Evolutionary conservation across 768 basidiomycete genomes (phyloP), one percentile per base, ranked within the genome.

Genomic region (Xanthoconium purpureum): DNA sequence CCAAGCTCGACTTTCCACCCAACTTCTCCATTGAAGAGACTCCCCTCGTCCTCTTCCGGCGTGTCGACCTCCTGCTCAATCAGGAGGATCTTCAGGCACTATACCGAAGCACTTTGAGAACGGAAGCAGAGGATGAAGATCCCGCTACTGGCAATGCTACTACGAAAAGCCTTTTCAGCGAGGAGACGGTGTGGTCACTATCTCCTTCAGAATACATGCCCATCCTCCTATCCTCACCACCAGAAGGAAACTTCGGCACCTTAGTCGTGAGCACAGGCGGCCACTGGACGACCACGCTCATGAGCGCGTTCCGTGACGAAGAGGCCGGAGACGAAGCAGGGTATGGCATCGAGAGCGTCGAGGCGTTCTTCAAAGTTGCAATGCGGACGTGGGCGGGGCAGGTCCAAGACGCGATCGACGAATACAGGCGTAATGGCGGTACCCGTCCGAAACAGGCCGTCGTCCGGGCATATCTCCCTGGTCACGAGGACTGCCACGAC

Each of bases 401-500:
- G 50, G 78, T 85, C 18, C 84, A 86, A 63, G 60, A 58, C 5
- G 73, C 75, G 35, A 62, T 85, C 33, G 67, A 72, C 38, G 63
- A 72, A 12, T 75, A 75, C 38, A 67, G 60, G 40, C 59, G 50
- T 15, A 57, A 61, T 15, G 71, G 70, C 0, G 71, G 70, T 0
- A 62, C n/a, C 3, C 58, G 61, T 29, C 66, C 58, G 29, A 71
- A 74, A 54, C 78, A 81, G 62, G 83, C 82, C 9, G 67, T 88
- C 9, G 79, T 84, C 10, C 68, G 87, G 30, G 78, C 84, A 9
- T 88, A 87, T 60, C 64, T 84, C 5, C 82, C 84, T 3, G 87
- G 87, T 5, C 84, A 88, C 60, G 85, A 87, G 55, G 76, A 84
- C 52, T 87, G 87, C 58, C 84, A 83, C 58, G 59, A 75, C n/a